Evolutionary conservation across 257 asterid genomes (phyloP).

Genomic region (Knoxia roxburghii): DNA sequence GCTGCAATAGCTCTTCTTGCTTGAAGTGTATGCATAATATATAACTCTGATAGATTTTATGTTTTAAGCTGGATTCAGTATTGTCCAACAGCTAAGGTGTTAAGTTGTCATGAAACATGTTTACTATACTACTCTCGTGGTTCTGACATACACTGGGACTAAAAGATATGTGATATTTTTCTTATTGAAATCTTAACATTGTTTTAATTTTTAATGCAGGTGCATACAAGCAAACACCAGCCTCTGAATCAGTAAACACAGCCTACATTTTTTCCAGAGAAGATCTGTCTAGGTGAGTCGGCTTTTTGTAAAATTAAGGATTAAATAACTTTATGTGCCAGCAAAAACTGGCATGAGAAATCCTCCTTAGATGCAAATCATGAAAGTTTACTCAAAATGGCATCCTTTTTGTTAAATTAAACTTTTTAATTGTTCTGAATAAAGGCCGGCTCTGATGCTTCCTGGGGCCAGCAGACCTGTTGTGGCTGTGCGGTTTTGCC

Average conservation of each 20-base stretch:
- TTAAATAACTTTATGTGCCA: neutral
- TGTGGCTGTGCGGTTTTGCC: slow-evolving; percentile 97
- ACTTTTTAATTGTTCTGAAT: slow-evolving; percentile 20
- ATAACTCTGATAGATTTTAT: neutral
- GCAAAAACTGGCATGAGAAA: neutral
- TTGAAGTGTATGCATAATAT: neutral
- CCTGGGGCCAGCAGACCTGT: slow-evolving; percentile 97
- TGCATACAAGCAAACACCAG: slow-evolving; percentile 58
- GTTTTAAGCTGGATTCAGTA: neutral
- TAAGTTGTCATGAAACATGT: neutral
- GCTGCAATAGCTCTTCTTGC: neutral
- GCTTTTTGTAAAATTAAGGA: slow-evolving; percentile 1
- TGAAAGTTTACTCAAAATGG: neutral
- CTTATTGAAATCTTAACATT: slow-evolving; percentile 4
- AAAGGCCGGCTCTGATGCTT: slow-evolving; percentile 95
- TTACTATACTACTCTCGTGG: too few species aligned
- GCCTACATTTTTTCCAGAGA: slow-evolving; percentile 83
- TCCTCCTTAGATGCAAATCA: too few species aligned
- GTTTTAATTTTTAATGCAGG: slow-evolving; percentile 40
- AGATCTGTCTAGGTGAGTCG: slow-evolving; percentile 84
- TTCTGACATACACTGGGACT: neutral
- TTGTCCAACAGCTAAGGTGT: neutral
- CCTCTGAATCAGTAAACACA: slow-evolving; percentile 67
- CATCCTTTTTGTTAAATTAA: slow-evolving; percentile 1
- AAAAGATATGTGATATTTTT: neutral